A percentile compares a stretch with the other conserved stretches of the same genome.
phyloP scores from a whole-genome alignment of 1,139 yeast genomes.

The Sporopachydermia cereana region DNA sequence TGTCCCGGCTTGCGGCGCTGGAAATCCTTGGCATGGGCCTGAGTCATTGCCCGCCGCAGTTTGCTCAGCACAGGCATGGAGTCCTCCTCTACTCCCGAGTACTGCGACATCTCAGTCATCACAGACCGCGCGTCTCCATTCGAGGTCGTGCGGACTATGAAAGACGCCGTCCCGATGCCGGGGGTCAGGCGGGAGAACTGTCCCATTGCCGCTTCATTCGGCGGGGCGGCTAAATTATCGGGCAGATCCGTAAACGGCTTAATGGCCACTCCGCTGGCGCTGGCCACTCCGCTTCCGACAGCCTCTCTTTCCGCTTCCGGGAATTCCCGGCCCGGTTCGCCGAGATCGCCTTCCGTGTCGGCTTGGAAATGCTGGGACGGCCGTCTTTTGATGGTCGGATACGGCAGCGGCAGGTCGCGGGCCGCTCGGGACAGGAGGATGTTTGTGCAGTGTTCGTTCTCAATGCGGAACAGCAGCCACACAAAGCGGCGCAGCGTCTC shows the following conservation, averaged over 20 bases:
- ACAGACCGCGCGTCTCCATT: not conserved
- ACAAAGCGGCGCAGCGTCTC: conserved; percentile 73
- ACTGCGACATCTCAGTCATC: conserved; percentile 1
- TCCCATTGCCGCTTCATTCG: not conserved
- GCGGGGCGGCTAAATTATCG: not conserved
- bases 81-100: conserved; percentile 9
- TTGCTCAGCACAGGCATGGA: conserved; percentile 14
- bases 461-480: conserved; percentile 89
- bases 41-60: conserved; percentile 41
- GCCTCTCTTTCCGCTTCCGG: not conserved
- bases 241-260: conserved; percentile 10
- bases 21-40: conserved; percentile 84
- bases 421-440: conserved; percentile 78
- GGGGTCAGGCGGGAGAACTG: not conserved
- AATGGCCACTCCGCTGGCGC: not conserved
- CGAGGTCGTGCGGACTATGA: conserved; percentile 8
- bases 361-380: conserved; percentile 10
- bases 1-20: conserved; percentile 43
- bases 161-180: too few species aligned
- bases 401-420: conserved; percentile 78
- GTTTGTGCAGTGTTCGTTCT: conserved; percentile 89
- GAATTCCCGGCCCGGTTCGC: not conserved
- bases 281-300: not conserved
- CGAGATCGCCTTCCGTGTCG: conserved; percentile 7
- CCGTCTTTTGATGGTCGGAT: conserved; percentile 31